Percentiles rank a stretch among this genome's conserved stretches.
These are phyloP conservation scores for Salix arbutifolia DNA, from an alignment of 345 rosid species.

Conservation along the genomic window DNA sequence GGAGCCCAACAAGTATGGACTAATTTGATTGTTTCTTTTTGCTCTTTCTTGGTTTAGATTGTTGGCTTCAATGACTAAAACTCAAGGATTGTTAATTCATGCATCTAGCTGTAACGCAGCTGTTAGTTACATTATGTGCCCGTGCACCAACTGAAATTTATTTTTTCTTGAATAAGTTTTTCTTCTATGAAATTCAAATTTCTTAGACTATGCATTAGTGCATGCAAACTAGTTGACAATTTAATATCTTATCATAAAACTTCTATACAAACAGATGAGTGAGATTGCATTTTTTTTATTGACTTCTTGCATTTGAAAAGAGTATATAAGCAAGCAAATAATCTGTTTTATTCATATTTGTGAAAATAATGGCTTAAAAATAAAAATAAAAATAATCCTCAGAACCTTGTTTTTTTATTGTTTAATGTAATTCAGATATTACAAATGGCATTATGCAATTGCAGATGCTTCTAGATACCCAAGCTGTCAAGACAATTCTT, in stretches of 20 bases:
- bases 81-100: neutral
- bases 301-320: too few species aligned
- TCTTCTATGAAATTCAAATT: neutral
- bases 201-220: neutral
- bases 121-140: too few species aligned
- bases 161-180: neutral
- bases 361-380: too few species aligned
- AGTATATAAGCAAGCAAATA: too few species aligned
- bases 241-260: too few species aligned
- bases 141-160: too few species aligned
- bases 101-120: too few species aligned
- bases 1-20: slow-evolving; percentile 87
- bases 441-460: slow-evolving; percentile 12
- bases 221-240: neutral
- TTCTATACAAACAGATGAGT: too few species aligned
- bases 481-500: slow-evolving; percentile 95
- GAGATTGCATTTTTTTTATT: too few species aligned
- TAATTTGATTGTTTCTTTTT: neutral
- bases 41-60: neutral
- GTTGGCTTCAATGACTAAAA: neutral
- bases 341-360: too few species aligned
- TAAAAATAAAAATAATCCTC: too few species aligned
- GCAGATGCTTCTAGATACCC: slow-evolving; percentile 97
- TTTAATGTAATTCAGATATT: neutral
- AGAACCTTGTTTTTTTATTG: neutral